Percentiles rank a stretch among this genome's conserved stretches.
Conservation (phyloP, 2,329 filamentous ascomycete species). For the Xylaria sp. region DNA sequence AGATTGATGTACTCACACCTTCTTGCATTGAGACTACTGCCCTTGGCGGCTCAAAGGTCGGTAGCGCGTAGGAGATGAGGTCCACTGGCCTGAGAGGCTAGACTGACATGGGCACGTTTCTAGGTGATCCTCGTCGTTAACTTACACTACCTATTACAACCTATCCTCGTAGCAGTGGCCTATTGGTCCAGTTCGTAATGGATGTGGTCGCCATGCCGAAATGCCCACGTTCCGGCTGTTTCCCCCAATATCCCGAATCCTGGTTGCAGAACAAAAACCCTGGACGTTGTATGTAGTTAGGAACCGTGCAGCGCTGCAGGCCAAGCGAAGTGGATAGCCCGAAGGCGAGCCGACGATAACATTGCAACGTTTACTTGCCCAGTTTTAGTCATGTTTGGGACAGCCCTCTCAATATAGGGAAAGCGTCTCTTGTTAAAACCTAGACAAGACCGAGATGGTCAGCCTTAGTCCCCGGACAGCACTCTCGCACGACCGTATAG, state of each 20-base stretch:
- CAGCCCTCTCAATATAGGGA: slow-evolving; percentile 4
- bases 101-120: slow-evolving; percentile 15
- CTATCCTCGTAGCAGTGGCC: not conserved
- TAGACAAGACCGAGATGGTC: not conserved
- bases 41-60: slow-evolving; percentile 17
- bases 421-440: not conserved
- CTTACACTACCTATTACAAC: not conserved
- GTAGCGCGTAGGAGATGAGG: slow-evolving; percentile 24
- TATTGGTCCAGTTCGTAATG: slow-evolving; percentile 13
- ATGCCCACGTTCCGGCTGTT: slow-evolving; percentile 3
- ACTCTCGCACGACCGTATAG: not conserved
- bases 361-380: slow-evolving; percentile 18
- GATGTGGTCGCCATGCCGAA: slow-evolving; percentile 14
- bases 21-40: slow-evolving; percentile 7
- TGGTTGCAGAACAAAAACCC: slow-evolving; percentile 6
- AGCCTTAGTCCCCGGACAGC: not conserved
- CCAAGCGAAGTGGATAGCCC: slow-evolving; percentile 17
- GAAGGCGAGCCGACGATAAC: slow-evolving; percentile 13
- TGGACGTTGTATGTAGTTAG: not conserved
- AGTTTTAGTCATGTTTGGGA: slow-evolving; percentile 10
- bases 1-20: slow-evolving; percentile 1
- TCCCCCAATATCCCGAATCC: slow-evolving; percentile 18
- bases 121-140: slow-evolving; percentile 27
- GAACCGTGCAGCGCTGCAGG: not conserved
- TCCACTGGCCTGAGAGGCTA: slow-evolving; percentile 15